phyloP scores from a whole-genome alignment of 2,329 filamentous ascomycete species.

The Fonsecaea monophora region DNA sequence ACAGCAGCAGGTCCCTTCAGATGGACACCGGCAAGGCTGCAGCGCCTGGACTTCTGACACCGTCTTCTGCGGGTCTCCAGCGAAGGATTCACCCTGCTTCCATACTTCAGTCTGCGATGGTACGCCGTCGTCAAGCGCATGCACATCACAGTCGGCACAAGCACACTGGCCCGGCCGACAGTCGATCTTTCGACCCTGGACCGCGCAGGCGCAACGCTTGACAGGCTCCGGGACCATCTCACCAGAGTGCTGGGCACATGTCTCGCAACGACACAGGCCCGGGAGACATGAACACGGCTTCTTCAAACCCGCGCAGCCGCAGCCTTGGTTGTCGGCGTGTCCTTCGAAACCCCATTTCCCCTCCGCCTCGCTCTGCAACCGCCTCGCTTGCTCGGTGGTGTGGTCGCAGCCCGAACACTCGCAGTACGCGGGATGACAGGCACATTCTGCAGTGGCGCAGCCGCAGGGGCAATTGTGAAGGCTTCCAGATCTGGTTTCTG shows the following conservation, averaged over 20 bases:
- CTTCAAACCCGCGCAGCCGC: not conserved
- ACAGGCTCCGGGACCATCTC: not conserved
- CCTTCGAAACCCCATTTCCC: constrained; percentile 12
- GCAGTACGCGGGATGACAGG: constrained; percentile 22
- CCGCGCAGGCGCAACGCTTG: not conserved
- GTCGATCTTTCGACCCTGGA: not conserved
- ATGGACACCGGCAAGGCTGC: not conserved
- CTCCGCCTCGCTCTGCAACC: not conserved
- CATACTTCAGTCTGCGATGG: not conserved
- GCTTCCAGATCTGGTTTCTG: not conserved
- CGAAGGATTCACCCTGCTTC: not conserved
- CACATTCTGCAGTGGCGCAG: constrained; percentile 6
- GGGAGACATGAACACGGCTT: constrained; percentile 16
- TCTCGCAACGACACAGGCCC: constrained; percentile 8
- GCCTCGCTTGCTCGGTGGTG: constrained; percentile 10
- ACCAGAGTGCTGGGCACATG: not conserved
- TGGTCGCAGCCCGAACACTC: constrained; percentile 19
- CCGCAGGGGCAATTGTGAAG: constrained; percentile 15
- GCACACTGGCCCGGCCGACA: not conserved
- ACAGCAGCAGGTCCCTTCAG: not conserved
- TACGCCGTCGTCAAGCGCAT: not conserved
- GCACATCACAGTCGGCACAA: not conserved
- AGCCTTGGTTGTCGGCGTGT: not conserved
- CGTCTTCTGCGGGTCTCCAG: not conserved
- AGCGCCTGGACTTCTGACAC: too few relatives aligned